Percentiles rank a stretch among this genome's conserved stretches.
Evolutionary conservation across 2,329 filamentous ascomycete genomes (phyloP).

Genomic region (Cercospora citrullina): DNA sequence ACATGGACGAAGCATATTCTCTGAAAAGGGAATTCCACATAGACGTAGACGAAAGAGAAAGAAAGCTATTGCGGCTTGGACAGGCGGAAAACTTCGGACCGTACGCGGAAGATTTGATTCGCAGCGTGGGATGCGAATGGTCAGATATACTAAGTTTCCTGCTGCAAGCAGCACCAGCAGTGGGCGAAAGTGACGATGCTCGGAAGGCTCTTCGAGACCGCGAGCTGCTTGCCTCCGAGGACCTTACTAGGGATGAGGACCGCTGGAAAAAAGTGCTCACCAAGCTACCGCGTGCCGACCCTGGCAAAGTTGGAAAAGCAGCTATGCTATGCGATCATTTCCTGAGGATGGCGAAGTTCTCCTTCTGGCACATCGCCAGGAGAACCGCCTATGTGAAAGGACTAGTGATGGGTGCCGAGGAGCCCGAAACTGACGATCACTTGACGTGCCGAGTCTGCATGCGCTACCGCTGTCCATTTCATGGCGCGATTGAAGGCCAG

Average conservation of each 20-base stretch:
- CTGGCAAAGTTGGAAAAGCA: constrained; percentile 35
- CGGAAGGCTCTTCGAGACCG: constrained; percentile 22
- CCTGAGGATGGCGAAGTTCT: constrained; percentile 39
- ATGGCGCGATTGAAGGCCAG: constrained; percentile 44
- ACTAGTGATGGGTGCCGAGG: constrained; percentile 18
- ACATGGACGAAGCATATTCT: constrained; percentile 35
- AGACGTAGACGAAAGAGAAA: constrained; percentile 33
- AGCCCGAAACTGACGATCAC: constrained; percentile 15
- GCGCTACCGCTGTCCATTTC: constrained; percentile 41
- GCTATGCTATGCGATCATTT: constrained; percentile 43
- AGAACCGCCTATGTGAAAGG: constrained; percentile 28
- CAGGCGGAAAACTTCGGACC: constrained; percentile 41
- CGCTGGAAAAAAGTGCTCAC: constrained; percentile 39
- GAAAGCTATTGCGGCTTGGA: constrained; percentile 39
- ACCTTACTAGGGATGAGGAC: constrained; percentile 35
- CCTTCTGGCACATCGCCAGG: constrained; percentile 45
- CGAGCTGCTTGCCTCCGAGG: constrained; percentile 33
- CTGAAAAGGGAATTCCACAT: constrained; percentile 36
- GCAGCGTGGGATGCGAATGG: constrained; percentile 41
- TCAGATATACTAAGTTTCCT: constrained; percentile 44
- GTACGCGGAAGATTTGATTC: constrained; percentile 40
- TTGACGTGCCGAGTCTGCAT: constrained; percentile 36
- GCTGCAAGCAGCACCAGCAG: constrained; percentile 35
- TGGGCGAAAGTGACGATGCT: constrained; percentile 27
- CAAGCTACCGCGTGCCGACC: constrained; percentile 32